These are phyloP conservation scores for Hyaloperonospora brassicae DNA, from an alignment of 352 stramenopile species.

Conservation along the genomic window DNA sequence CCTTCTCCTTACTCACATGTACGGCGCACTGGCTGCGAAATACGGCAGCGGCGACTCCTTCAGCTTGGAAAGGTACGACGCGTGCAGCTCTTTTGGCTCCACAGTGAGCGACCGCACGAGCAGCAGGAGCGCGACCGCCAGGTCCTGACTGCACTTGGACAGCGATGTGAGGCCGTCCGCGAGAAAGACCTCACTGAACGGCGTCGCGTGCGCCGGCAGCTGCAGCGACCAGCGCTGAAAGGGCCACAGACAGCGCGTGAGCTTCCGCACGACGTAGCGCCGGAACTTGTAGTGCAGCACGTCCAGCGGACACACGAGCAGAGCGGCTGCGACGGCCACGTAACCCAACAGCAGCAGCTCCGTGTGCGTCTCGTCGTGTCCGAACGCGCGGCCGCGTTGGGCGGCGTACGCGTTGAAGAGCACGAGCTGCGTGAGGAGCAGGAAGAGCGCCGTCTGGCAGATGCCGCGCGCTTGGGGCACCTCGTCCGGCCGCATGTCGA, in stretches of 20 bases:
- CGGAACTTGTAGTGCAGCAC: slow-evolving; percentile 61
- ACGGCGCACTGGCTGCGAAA: slow-evolving; percentile 55
- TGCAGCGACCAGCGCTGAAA: slow-evolving; percentile 56
- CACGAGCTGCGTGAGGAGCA: slow-evolving; percentile 41
- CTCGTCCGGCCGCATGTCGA: slow-evolving; percentile 62
- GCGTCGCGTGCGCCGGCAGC: slow-evolving; percentile 43
- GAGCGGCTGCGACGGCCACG: slow-evolving; percentile 27
- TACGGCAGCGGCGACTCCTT: slow-evolving; percentile 68
- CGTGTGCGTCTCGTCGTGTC: slow-evolving; percentile 50
- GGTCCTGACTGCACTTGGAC: slow-evolving; percentile 79
- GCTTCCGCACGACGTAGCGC: slow-evolving; percentile 42
- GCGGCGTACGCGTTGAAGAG: slow-evolving; percentile 44
- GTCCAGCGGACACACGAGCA: slow-evolving; percentile 62
- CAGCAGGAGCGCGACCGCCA: slow-evolving; percentile 52
- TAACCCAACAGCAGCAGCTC: slow-evolving; percentile 66
- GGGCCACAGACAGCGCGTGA: slow-evolving; percentile 55
- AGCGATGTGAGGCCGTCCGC: slow-evolving; percentile 74
- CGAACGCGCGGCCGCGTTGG: slow-evolving; percentile 36
- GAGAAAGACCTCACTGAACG: slow-evolving; percentile 75
- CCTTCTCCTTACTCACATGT: slow-evolving; percentile 40
- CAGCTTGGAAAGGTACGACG: slow-evolving; percentile 61
- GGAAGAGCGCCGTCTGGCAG: slow-evolving; percentile 26
- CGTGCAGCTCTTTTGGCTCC: slow-evolving; percentile 34
- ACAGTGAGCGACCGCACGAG: slow-evolving; percentile 47
- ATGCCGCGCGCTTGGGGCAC: slow-evolving; percentile 40